These are phyloP conservation scores for Colletotrichum tanaceti DNA, from an alignment of 2,329 filamentous ascomycete genomes.

Conservation along the genomic window DNA sequence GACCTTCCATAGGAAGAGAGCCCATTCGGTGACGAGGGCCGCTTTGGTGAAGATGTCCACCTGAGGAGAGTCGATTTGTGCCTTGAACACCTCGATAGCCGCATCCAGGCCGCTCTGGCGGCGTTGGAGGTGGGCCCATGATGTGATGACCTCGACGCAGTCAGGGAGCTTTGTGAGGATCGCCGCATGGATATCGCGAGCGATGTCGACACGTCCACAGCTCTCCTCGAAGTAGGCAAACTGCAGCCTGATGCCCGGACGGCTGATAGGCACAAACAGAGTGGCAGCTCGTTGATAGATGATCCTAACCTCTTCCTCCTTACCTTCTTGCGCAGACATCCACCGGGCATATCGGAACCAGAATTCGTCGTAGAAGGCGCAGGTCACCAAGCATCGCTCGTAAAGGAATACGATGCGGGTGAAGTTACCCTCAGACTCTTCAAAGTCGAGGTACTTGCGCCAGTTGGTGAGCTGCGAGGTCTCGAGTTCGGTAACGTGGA, in stretches of 20 bases:
- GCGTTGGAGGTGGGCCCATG: slow-evolving; percentile 86
- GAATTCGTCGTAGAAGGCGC: slow-evolving; percentile 95
- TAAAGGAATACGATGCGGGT: slow-evolving; percentile 84
- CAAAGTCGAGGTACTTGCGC: slow-evolving; percentile 96
- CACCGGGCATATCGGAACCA: slow-evolving; percentile 97
- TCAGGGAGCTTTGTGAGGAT: slow-evolving; percentile 82
- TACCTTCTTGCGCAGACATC: slow-evolving; percentile 85
- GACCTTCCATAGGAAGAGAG: slow-evolving; percentile 85
- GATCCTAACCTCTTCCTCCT: slow-evolving; percentile 89
- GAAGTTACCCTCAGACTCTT: slow-evolving; percentile 86
- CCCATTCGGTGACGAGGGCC: slow-evolving; percentile 89
- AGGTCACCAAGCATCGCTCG: slow-evolving; percentile 92
- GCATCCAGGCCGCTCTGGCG: slow-evolving; percentile 86
- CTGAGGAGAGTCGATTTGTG: slow-evolving; percentile 78
- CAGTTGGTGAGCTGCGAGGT: slow-evolving; percentile 87
- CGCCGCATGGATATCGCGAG: slow-evolving; percentile 85
- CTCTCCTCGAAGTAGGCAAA: slow-evolving; percentile 97
- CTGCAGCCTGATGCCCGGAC: slow-evolving; percentile 85
- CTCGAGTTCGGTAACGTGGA: slow-evolving; percentile 94
- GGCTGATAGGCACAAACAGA: slow-evolving; percentile 86
- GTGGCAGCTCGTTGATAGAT: slow-evolving; percentile 91
- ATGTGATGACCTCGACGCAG: slow-evolving; percentile 87
- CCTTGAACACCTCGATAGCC: slow-evolving; percentile 84
- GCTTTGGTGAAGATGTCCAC: slow-evolving; percentile 86
- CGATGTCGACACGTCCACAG: slow-evolving; percentile 78